Conservation (phyloP, 2,329 filamentous ascomycete species). For the Pyrenophora tritici-repentis region DNA sequence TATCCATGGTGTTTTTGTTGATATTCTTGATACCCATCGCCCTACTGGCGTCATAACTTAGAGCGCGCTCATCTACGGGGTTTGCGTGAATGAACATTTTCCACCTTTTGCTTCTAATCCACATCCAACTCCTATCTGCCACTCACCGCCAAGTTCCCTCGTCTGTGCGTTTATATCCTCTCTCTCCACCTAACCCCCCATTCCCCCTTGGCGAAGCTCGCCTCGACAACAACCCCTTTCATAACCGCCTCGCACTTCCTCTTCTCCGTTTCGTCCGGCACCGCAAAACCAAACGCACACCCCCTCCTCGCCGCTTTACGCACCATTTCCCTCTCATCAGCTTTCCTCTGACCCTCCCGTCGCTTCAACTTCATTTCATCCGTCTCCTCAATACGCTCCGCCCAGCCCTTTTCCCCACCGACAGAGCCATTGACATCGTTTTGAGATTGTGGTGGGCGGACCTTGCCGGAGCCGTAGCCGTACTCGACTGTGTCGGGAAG, state of each 20-base stretch:
- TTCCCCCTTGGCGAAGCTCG: slow-evolving; percentile 65
- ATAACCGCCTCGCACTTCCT: slow-evolving; percentile 64
- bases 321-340: slow-evolving; percentile 62
- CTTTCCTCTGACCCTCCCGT: slow-evolving; percentile 54
- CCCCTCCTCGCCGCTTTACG: slow-evolving; percentile 66
- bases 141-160: neutral
- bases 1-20: neutral
- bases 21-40: slow-evolving; percentile 26
- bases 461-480: slow-evolving; percentile 37
- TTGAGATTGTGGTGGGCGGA: slow-evolving; percentile 49
- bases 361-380: slow-evolving; percentile 58
- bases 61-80: neutral
- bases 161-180: slow-evolving; percentile 12
- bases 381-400: slow-evolving; percentile 59
- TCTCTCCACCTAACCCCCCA: slow-evolving; percentile 65
- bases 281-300: slow-evolving; percentile 60
- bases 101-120: neutral
- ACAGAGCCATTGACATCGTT: slow-evolving; percentile 63
- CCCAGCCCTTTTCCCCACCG: slow-evolving; percentile 60
- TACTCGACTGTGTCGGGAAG: slow-evolving; percentile 25
- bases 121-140: neutral
- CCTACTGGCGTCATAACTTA: slow-evolving; percentile 11
- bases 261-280: slow-evolving; percentile 32
- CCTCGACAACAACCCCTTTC: slow-evolving; percentile 62
- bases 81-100: neutral